phyloP scores from a whole-genome alignment of 2,329 filamentous ascomycete genomes.

The Ciborinia camelliae region DNA sequence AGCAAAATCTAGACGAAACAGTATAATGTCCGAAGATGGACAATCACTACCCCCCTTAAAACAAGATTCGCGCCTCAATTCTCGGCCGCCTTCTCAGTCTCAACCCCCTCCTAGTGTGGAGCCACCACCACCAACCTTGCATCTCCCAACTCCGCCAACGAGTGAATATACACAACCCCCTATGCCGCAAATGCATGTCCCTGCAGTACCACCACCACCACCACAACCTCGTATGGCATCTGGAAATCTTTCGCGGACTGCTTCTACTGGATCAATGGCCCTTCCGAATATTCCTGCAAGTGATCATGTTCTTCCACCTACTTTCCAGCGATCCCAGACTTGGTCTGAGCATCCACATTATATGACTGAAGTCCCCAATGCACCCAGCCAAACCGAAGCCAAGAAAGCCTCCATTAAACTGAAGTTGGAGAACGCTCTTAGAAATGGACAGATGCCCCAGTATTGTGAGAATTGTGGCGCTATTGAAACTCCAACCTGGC shows the following conservation, averaged over 20 bases:
- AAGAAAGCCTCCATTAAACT: conserved; percentile 44
- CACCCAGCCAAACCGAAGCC: conserved; percentile 21
- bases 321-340: conserved; percentile 43
- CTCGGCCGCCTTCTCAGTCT: conserved; percentile 11
- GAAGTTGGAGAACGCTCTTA: conserved; percentile 60
- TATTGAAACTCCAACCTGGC: conserved; percentile 95
- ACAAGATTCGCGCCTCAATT: conserved; percentile 21
- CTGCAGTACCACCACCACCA: conserved; percentile 21
- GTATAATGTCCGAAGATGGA: conserved; percentile 35
- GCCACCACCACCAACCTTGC: conserved; percentile 14
- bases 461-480: conserved; percentile 92
- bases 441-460: conserved; percentile 78
- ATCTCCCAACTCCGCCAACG: conserved; percentile 12
- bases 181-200: conserved; percentile 9
- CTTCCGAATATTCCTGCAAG: conserved; percentile 46
- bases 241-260: conserved; percentile 35
- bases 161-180: conserved; percentile 18
- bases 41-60: conserved; percentile 30
- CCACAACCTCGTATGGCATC: conserved; percentile 44
- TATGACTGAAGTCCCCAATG: conserved; percentile 37
- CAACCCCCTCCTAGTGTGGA: not conserved
- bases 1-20: conserved; percentile 34
- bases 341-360: conserved; percentile 46
- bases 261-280: conserved; percentile 35
- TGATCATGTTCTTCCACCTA: conserved; percentile 48